A percentile compares a stretch with the other conserved stretches of the same genome.
phyloP scores from a whole-genome alignment of 345 rosid genomes.

The Boechera retrofracta region DNA sequence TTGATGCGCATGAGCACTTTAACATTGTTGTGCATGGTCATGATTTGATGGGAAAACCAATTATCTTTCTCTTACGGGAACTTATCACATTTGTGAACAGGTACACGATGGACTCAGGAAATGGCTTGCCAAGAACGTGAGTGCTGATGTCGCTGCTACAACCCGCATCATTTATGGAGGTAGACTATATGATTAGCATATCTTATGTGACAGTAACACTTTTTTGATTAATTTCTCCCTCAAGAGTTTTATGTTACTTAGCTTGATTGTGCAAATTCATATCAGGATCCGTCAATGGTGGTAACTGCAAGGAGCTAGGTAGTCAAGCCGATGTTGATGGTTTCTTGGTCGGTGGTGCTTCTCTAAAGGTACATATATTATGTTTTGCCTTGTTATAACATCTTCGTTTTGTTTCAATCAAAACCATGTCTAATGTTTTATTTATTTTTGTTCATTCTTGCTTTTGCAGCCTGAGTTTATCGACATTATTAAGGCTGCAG shows the following conservation, averaged over 20 bases:
- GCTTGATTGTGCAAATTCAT: constrained; percentile 11
- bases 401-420: neutral
- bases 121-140: constrained; percentile 74
- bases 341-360: constrained; percentile 92
- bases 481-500: constrained; percentile 48
- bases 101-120: constrained; percentile 86
- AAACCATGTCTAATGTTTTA: neutral
- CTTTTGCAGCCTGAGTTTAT: constrained; percentile 45
- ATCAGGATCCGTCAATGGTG: constrained; percentile 81
- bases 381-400: neutral
- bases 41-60: neutral
- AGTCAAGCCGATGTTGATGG: constrained; percentile 81
- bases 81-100: constrained; percentile 45
- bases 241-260: neutral
- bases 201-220: neutral
- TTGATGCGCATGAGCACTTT: neutral
- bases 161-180: constrained; percentile 94
- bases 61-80: neutral
- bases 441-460: neutral
- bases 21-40: constrained; percentile 4
- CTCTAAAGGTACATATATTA: constrained; percentile 65
- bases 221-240: neutral
- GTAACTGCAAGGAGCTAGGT: constrained; percentile 84
- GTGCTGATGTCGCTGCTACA: constrained; percentile 71
- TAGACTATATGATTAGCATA: constrained; percentile 29